These are phyloP conservation scores for Starmera dryadoides DNA, from an alignment of 805 yeast species.

Conservation along the genomic window DNA sequence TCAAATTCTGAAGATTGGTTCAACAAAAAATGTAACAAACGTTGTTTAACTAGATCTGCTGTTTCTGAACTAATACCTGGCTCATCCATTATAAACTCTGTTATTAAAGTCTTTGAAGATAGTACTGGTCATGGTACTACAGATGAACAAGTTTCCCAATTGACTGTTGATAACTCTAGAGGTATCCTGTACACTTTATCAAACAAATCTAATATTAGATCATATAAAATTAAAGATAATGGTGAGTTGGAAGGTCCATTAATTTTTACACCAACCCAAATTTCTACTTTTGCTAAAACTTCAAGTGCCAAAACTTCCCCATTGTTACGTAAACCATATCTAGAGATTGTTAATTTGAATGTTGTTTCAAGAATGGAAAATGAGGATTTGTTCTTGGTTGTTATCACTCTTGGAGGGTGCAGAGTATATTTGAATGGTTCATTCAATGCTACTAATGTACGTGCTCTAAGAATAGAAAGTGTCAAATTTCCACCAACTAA, in stretches of 20 bases:
- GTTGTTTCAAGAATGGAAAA: conserved; percentile 61
- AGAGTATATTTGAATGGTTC: conserved; percentile 53
- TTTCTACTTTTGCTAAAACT: conserved; percentile 32
- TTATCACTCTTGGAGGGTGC: conserved; percentile 78
- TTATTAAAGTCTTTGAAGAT: conserved; percentile 22
- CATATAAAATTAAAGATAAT: conserved; percentile 50
- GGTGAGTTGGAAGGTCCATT: conserved; percentile 35
- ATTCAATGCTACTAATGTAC: conserved; percentile 24
- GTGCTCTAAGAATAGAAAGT: conserved; percentile 37
- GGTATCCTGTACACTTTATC: conserved; percentile 76
- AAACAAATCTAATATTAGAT: conserved; percentile 72
- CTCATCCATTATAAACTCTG: conserved; percentile 26
- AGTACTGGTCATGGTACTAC: conserved; percentile 10
- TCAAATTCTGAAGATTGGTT: conserved; percentile 83
- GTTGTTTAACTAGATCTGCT: conserved; percentile 69
- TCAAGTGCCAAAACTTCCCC: conserved; percentile 45
- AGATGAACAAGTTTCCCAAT: conserved; percentile 55
- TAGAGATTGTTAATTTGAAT: conserved; percentile 56
- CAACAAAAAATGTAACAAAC: conserved; percentile 72
- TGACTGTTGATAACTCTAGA: conserved; percentile 72
- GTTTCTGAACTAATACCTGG: conserved; percentile 44
- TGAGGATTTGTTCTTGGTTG: conserved; percentile 62
- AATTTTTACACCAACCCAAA: conserved; percentile 27
- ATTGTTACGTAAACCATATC: conserved; percentile 44
- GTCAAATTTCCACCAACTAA: conserved; percentile 63